phyloP scores from a whole-genome alignment of 148 eudicot genomes.

The Spergularia bocconei region DNA sequence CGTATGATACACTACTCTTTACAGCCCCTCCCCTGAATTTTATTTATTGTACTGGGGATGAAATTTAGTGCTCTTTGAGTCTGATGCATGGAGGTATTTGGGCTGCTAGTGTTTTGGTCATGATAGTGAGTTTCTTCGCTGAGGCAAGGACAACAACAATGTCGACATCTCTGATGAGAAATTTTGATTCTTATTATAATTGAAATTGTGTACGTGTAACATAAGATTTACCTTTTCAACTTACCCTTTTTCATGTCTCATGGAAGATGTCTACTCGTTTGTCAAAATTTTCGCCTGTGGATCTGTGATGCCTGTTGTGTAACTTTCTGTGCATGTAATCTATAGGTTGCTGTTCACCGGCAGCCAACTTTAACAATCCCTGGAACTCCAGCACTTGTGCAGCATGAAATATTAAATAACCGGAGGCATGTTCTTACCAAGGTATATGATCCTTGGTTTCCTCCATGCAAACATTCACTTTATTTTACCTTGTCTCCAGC shows the following conservation, averaged over 20 bases:
- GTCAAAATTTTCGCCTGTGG: background rate
- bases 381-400: slow-evolving; percentile 84
- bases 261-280: slow-evolving; percentile 40
- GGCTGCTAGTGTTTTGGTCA: background rate
- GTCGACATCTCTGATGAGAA: background rate
- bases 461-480: background rate
- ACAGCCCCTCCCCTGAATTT: background rate
- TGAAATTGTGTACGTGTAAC: background rate
- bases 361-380: slow-evolving; percentile 61
- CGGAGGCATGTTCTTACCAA: slow-evolving; percentile 91
- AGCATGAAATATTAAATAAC: slow-evolving; percentile 89
- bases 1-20: background rate
- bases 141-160: background rate
- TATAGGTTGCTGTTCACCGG: slow-evolving; percentile 74
- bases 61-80: background rate
- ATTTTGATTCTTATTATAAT: background rate
- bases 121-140: background rate
- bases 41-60: background rate
- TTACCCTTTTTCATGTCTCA: background rate
- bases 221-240: background rate
- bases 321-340: slow-evolving; percentile 15
- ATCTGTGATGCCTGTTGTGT: slow-evolving; percentile 3
- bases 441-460: slow-evolving; percentile 39
- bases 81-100: background rate
- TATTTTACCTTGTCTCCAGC: background rate